Evolutionary conservation across 2,329 filamentous ascomycete species (phyloP).

Genomic region (Spiromastix sp.): DNA sequence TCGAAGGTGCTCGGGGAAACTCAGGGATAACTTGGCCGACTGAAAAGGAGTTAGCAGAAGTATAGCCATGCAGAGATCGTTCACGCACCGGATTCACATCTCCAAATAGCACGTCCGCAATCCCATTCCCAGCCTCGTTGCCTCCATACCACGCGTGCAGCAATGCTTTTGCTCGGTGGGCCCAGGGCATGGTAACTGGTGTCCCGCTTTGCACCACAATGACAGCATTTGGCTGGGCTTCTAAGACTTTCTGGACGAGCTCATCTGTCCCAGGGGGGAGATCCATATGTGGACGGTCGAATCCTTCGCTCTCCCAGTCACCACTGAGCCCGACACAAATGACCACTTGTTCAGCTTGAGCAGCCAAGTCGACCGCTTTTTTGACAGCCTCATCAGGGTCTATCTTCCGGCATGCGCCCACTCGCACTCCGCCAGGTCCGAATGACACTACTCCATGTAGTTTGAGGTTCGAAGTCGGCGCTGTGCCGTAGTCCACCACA

Average conservation of each 20-base stretch:
- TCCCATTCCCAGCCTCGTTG: constrained; percentile 74
- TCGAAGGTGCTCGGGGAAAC: constrained; percentile 57
- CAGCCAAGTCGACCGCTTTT: constrained; percentile 57
- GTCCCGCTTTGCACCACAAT: constrained; percentile 72
- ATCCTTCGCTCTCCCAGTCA: constrained; percentile 72
- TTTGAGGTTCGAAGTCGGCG: constrained; percentile 48
- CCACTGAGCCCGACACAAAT: constrained; percentile 67
- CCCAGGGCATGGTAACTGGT: constrained; percentile 46
- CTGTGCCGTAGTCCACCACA: constrained; percentile 50
- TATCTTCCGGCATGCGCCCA: constrained; percentile 51
- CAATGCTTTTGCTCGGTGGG: constrained; percentile 41
- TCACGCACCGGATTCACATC: constrained; percentile 61
- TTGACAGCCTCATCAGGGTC: constrained; percentile 50
- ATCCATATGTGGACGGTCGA: constrained; percentile 48
- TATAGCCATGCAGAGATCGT: too few species aligned
- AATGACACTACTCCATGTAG: constrained; percentile 39
- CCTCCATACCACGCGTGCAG: constrained; percentile 78
- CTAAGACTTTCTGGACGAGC: constrained; percentile 53
- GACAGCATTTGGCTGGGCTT: constrained; percentile 57
- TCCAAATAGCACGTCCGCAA: constrained; percentile 69
- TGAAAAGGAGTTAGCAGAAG: too few species aligned
- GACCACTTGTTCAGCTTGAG: constrained; percentile 63
- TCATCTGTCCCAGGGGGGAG: constrained; percentile 46
- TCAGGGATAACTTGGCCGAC: constrained; percentile 67
- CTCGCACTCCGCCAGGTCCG: constrained; percentile 50